Evolutionary conservation across 2,329 filamentous ascomycete species (phyloP).

Genomic region (Coleophoma crateriformis): DNA sequence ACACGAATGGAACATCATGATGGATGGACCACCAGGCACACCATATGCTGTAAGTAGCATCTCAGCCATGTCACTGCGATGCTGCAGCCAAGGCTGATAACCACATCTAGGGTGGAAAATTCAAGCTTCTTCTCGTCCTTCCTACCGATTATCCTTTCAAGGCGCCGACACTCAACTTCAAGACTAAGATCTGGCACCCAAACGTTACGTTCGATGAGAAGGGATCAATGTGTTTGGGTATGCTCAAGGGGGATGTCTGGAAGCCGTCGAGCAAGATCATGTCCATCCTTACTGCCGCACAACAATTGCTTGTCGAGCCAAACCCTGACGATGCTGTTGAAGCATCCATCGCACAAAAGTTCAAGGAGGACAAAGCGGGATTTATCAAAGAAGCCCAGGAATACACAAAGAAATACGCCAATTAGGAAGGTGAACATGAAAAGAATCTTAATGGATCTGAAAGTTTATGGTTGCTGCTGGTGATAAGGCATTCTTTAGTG

Average conservation of each 20-base stretch:
- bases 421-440: constrained; percentile 3
- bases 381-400: constrained; percentile 64
- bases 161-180: constrained; percentile 62
- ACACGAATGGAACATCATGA: constrained; percentile 61
- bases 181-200: constrained; percentile 71
- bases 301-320: constrained; percentile 59
- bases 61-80: background rate
- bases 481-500: no score
- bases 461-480: background rate
- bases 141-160: constrained; percentile 73
- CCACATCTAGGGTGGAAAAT: constrained; percentile 50
- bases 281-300: constrained; percentile 59
- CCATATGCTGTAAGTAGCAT: constrained; percentile 53
- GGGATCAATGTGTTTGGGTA: constrained; percentile 68
- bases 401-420: constrained; percentile 63
- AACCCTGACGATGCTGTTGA: constrained; percentile 70
- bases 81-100: background rate
- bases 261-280: constrained; percentile 66
- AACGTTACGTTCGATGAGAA: constrained; percentile 72
- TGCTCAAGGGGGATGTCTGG: constrained; percentile 66
- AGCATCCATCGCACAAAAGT: constrained; percentile 61
- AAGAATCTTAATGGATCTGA: background rate
- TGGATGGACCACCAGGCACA: constrained; percentile 61
- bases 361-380: constrained; percentile 53
- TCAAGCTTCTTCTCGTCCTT: constrained; percentile 59